phyloP scores from a whole-genome alignment of 1,139 yeast genomes.

The Zygoascus sp. region DNA sequence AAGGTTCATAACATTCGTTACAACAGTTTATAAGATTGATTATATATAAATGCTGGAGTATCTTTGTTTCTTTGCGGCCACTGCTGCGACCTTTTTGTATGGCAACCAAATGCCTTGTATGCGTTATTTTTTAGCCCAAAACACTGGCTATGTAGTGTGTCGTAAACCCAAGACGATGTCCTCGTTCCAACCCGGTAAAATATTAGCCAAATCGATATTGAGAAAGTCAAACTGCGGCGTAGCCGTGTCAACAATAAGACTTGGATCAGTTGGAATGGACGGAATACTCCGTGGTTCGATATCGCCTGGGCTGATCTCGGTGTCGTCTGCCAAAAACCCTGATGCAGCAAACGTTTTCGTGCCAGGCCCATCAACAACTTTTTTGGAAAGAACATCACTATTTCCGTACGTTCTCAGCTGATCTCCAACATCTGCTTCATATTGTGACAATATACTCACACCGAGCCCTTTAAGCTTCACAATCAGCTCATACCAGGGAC shows the following conservation, averaged over 20 bases:
- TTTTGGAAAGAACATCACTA: not conserved
- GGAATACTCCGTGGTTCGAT: not conserved
- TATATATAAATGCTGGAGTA: too few relatives aligned
- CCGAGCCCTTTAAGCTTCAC: not conserved
- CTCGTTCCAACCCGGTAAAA: conserved; percentile 1
- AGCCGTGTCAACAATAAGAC: not conserved
- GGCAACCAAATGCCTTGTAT: not conserved
- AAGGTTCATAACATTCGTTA: too few relatives aligned
- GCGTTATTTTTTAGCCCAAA: not conserved
- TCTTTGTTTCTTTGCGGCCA: too few relatives aligned
- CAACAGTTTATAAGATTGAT: too few relatives aligned
- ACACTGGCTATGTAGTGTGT: not conserved
- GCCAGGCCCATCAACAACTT: not conserved
- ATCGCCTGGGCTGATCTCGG: not conserved
- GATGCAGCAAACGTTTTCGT: not conserved
- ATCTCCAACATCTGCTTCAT: not conserved
- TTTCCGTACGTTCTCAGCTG: conserved; percentile 1
- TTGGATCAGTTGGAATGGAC: not conserved
- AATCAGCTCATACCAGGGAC: not conserved
- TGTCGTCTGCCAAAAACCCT: not conserved
- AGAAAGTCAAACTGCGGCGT: conserved; percentile 3
- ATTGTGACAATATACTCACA: not conserved
- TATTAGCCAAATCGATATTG: conserved; percentile 1
- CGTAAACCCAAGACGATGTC: not conserved
- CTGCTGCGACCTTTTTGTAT: too few relatives aligned